phyloP scores from a whole-genome alignment of 495 filamentous ascomycete species.

The Parachaetomium inaequale region DNA sequence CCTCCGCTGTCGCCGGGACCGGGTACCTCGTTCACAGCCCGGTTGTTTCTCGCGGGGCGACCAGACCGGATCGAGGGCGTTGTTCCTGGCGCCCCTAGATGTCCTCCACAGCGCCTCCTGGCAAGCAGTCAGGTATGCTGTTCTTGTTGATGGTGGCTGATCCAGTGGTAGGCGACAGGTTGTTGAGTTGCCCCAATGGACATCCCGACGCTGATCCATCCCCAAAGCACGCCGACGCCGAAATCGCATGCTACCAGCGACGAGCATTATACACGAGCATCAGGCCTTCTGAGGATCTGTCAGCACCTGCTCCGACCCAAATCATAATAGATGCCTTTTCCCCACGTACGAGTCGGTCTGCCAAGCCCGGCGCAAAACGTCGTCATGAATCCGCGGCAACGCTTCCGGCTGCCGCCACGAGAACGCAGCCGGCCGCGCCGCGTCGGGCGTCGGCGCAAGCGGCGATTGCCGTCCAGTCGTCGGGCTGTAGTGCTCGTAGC shows the following conservation, averaged over 20 bases:
- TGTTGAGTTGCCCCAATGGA: not conserved
- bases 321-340: constrained; percentile 16
- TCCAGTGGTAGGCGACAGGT: not conserved
- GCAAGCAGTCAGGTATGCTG: not conserved
- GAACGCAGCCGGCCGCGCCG: constrained; percentile 25
- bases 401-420: constrained; percentile 43
- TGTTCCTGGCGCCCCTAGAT: not conserved
- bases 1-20: not conserved
- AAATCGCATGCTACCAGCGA: constrained; percentile 39
- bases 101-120: too few relatives aligned
- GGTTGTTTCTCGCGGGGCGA: not conserved
- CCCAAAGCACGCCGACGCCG: not conserved
- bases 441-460: constrained; percentile 36
- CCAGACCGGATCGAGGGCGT: not conserved
- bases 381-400: constrained; percentile 43
- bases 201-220: not conserved
- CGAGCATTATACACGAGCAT: constrained; percentile 66
- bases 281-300: constrained; percentile 58
- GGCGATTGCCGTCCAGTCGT: constrained; percentile 30
- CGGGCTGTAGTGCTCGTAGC: constrained; percentile 42
- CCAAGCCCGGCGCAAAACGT: constrained; percentile 56
- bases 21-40: not conserved
- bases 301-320: constrained; percentile 32
- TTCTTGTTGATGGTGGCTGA: not conserved
- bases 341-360: constrained; percentile 59